phyloP scores from a whole-genome alignment of 2,329 filamentous ascomycete species.

The Myriosclerotinia curreyana region DNA sequence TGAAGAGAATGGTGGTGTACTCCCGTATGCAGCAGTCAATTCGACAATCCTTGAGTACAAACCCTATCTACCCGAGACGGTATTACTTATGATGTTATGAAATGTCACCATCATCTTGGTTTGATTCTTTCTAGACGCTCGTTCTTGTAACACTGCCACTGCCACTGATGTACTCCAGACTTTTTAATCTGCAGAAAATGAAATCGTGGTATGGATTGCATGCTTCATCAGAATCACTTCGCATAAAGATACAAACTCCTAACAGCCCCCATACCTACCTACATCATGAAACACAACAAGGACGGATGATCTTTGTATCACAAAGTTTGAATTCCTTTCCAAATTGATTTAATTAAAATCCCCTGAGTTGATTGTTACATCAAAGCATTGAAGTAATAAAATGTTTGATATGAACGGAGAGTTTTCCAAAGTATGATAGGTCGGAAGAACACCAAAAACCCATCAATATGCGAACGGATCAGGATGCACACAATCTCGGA shows the following conservation, averaged over 20 bases:
- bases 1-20: background rate
- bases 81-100: constrained; percentile 14
- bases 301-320: background rate
- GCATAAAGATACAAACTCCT: constrained; percentile 5
- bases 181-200: constrained; percentile 18
- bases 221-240: constrained; percentile 20
- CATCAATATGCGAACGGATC: constrained; percentile 1
- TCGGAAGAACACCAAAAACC: constrained; percentile 11
- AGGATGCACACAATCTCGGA: background rate
- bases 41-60: background rate
- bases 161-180: constrained; percentile 19
- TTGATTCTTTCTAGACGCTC: constrained; percentile 20
- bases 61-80: constrained; percentile 16
- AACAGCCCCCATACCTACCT: background rate
- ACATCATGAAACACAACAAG: constrained; percentile 2
- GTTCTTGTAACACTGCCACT: constrained; percentile 13
- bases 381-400: constrained; percentile 10
- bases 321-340: background rate
- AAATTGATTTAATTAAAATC: background rate
- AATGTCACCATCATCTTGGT: constrained; percentile 20
- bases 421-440: constrained; percentile 16
- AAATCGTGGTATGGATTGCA: constrained; percentile 23
- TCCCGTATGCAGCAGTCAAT: constrained; percentile 13
- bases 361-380: background rate
- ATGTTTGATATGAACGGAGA: constrained; percentile 2